Percentiles rank a stretch among this genome's conserved stretches.
Evolutionary conservation across 371 early-diverging fungal species (phyloP).

Genomic region (Mortierella sp.): DNA sequence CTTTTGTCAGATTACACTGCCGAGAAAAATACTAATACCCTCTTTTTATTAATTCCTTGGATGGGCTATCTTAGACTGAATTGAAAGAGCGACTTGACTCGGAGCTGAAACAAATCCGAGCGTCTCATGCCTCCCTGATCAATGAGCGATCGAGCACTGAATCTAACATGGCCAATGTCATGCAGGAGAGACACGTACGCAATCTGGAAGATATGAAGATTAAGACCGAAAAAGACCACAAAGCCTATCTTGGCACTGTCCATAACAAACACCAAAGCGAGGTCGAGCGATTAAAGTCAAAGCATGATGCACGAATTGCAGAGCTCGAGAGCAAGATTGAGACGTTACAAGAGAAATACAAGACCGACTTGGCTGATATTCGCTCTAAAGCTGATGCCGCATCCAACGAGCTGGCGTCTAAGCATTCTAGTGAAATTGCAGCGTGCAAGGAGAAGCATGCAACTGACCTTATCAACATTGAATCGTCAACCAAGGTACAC

Average conservation of each 20-base stretch:
- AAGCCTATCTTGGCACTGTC: conserved; percentile 10
- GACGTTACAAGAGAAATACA: conserved; percentile 20
- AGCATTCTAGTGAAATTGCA: conserved; percentile 12
- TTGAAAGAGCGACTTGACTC: conserved; percentile 30
- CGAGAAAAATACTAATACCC: too few relatives aligned
- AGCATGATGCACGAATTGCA: conserved; percentile 8
- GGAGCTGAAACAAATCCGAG: conserved; percentile 42
- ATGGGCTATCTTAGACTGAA: conserved; percentile 22
- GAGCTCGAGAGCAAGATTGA: conserved; percentile 28
- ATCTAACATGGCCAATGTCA: conserved; percentile 8
- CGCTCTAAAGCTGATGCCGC: conserved; percentile 10
- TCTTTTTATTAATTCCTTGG: background rate
- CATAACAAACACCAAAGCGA: conserved; percentile 35
- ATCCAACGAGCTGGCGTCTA: conserved; percentile 10
- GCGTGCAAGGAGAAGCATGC: conserved; percentile 18
- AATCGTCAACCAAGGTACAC: conserved; percentile 23
- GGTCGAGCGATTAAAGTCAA: background rate
- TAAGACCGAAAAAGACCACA: conserved; percentile 24
- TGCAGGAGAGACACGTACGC: conserved; percentile 36
- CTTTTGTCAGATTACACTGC: too few relatives aligned
- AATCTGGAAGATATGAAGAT: conserved; percentile 20
- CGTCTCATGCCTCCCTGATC: conserved; percentile 30
- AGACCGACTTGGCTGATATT: conserved; percentile 5
- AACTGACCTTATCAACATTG: conserved; percentile 11
- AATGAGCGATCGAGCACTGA: conserved; percentile 21